phyloP scores from a whole-genome alignment of 805 yeast genomes.

The Metschnikowia anglica region DNA sequence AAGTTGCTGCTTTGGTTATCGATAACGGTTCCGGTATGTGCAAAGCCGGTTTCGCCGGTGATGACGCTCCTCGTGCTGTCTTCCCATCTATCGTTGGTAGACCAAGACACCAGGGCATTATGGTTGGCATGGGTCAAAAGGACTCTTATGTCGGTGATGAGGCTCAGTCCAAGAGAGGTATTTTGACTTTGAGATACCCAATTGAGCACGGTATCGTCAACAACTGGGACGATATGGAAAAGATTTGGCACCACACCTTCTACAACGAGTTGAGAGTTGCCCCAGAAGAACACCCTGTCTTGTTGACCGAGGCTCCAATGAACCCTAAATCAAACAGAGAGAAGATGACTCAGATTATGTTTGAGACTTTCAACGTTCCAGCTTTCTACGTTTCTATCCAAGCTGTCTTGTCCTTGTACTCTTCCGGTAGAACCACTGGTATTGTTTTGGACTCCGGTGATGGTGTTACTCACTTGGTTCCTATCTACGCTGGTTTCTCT shows the following conservation, averaged over 20 bases:
- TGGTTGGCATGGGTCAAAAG: constrained; percentile 99
- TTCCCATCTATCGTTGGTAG: constrained; percentile 99
- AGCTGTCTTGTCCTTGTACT: constrained; percentile 96
- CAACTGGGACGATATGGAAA: constrained; percentile 99
- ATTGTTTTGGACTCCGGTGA: constrained; percentile 99
- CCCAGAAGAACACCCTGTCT: constrained; percentile 99
- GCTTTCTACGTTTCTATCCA: constrained; percentile 99
- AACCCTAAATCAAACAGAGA: constrained; percentile 99
- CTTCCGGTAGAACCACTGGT: constrained; percentile 99
- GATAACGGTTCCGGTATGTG: constrained; percentile 99
- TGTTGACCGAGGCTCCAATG: constrained; percentile 99
- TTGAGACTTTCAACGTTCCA: constrained; percentile 99
- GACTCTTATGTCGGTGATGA: constrained; percentile 99
- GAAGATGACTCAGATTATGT: constrained; percentile 99
- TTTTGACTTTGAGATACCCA: constrained; percentile 96
- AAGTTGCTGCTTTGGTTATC: constrained; percentile 72
- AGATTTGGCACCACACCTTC: constrained; percentile 99
- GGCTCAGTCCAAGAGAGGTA: constrained; percentile 99
- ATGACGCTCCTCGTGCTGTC: constrained; percentile 99
- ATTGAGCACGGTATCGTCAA: constrained; percentile 99
- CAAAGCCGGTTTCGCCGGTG: constrained; percentile 99
- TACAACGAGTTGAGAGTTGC: constrained; percentile 99
- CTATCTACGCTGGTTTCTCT: constrained; percentile 99
- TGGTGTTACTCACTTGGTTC: constrained; percentile 99
- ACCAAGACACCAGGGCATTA: constrained; percentile 99